Base-by-base conservation (phyloP, 2,329 filamentous ascomycete species). In the Nemania diffusa region DNA sequence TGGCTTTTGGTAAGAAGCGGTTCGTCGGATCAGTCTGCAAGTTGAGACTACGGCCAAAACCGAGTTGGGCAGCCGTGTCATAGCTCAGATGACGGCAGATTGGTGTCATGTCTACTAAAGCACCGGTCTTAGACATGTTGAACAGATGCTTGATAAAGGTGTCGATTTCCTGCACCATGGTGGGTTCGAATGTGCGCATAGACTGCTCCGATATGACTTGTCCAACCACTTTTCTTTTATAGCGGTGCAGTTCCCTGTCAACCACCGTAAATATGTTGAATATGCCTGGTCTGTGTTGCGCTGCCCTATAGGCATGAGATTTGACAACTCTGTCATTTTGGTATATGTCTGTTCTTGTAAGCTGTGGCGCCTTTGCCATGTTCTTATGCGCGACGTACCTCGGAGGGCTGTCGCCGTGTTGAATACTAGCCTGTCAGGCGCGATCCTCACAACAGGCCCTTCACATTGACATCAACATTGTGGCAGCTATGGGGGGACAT, bases 151-250 rank as follows among this genome's bases (percentile, higher is more conserved):
- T 3, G 2, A 61, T 57, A 42, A 71, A 73, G 11, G 69, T 61
- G 17, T 72, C 64, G 8, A 74, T 61, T 11, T 73, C 60, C 27
- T 66, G 17, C 4, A 60, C 4, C 65, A 74, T 72, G 2, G 44
- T 68, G 0, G 74, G 73, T 62, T 74, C 72, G 48, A 75, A 75
- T 1, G 34, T 44, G 5, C 68, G 61, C 34, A 74, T 67, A 0
- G 70, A 51, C 20, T 65, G 50, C 8, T 71, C 69, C 0, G 52
- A 64, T 5, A 75, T 40, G 5, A 50, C 63, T 1, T 61, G 62
- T 1, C 50, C 61, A 5, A 70, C 48, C 3, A 68, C 7, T 22
- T 58, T 62, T 5, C 69, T 57, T 24, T 61, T 68, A 1, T 22
- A 6, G 22, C 69, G 34, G 20, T 71, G 68, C 17, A 20, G 6